Evolutionary conservation across 345 rosid genomes (phyloP).

Genomic region (Lepidium didymum): DNA sequence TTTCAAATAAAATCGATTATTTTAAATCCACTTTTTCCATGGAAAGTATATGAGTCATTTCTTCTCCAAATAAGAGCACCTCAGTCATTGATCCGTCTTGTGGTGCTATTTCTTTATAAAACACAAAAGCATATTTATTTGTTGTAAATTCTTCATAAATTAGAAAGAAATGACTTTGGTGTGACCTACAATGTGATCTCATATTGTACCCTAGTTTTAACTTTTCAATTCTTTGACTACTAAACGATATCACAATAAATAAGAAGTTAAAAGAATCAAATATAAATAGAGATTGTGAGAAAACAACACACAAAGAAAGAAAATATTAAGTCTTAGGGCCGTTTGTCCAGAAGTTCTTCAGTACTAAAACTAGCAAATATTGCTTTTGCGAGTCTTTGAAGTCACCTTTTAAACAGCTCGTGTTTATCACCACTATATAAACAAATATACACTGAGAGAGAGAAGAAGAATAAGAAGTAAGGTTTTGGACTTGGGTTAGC

Average conservation of each 20-base stretch:
- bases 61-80: no score
- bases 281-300: neutral
- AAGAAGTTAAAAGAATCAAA: neutral
- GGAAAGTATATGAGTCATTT: no score
- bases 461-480: neutral
- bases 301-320: neutral
- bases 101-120: neutral
- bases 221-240: neutral
- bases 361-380: conserved; percentile 11
- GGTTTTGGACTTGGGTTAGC: neutral
- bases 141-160: neutral
- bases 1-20: no score
- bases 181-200: neutral
- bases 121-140: neutral
- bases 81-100: no score
- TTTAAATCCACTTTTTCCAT: no score
- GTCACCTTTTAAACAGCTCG: neutral
- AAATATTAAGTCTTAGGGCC: neutral
- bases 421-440: neutral
- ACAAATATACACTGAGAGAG: neutral
- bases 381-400: conserved; percentile 23
- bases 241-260: neutral
- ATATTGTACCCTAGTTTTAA: neutral
- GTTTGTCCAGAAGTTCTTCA: neutral
- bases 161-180: neutral